Conservation (phyloP, 2,329 filamentous ascomycete species). For the Paecilomyces formosus region DNA sequence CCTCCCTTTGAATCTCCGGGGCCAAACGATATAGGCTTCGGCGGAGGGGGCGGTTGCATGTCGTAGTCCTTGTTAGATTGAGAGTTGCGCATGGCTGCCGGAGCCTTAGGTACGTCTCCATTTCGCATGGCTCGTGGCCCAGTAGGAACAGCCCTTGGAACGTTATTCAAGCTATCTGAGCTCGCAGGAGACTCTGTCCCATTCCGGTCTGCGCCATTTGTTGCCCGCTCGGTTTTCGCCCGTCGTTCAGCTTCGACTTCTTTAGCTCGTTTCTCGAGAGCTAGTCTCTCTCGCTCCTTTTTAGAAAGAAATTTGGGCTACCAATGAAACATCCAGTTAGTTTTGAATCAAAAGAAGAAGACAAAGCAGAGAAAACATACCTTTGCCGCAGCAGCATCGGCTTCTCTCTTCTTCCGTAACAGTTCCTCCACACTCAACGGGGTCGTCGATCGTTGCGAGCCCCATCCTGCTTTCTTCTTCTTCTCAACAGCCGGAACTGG, state of each 20-base stretch:
- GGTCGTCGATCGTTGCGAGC: conserved; percentile 29
- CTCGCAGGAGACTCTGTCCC: conserved; percentile 10
- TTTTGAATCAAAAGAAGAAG: conserved; percentile 14
- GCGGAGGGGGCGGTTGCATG: conserved; percentile 45
- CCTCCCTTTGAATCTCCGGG: conserved; percentile 30
- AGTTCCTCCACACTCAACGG: conserved; percentile 82
- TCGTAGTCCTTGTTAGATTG: conserved; percentile 42
- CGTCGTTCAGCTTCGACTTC: conserved; percentile 59
- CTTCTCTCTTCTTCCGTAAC: conserved; percentile 74
- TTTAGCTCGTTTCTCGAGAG: conserved; percentile 67
- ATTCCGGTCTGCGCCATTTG: conserved; percentile 19
- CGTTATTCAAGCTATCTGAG: conserved; percentile 17
- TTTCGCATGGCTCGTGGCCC: conserved; percentile 63
- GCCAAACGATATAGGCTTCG: conserved; percentile 18
- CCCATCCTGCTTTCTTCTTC: conserved; percentile 50
- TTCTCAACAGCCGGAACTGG: conserved; percentile 17
- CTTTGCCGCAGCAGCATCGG: conserved; percentile 75
- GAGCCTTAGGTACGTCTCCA: conserved; percentile 41
- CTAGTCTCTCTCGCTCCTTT: conserved; percentile 71
- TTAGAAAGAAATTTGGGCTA: conserved; percentile 79
- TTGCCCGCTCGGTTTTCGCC: conserved; percentile 31
- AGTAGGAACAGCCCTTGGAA: conserved; percentile 50
- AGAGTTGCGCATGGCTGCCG: conserved; percentile 41
- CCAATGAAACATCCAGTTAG: conserved; percentile 7
- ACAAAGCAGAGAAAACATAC: conserved; percentile 27